Evolutionary conservation across 495 filamentous ascomycete species (phyloP).

Genomic region (Cercophora samala): DNA sequence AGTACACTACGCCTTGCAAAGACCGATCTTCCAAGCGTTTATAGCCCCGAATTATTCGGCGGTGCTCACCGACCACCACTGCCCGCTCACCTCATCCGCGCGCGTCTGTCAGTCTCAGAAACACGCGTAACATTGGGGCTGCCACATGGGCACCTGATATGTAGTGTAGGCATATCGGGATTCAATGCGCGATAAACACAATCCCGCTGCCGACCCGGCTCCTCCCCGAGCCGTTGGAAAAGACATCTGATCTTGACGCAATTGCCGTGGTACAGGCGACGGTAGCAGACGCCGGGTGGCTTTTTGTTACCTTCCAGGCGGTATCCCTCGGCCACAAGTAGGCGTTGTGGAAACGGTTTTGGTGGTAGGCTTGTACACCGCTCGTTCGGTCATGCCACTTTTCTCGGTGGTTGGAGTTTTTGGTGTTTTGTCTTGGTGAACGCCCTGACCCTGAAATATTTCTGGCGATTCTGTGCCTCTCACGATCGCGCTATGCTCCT

Average conservation of each 20-base stretch:
- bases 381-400: not conserved
- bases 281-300: not conserved
- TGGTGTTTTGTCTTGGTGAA: not conserved
- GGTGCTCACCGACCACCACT: not conserved
- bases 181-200: not conserved
- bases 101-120: not conserved
- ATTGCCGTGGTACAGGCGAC: not conserved
- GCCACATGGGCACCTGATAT: not conserved
- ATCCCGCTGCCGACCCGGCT: too few species aligned
- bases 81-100: not conserved
- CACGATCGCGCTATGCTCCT: conserved; percentile 6
- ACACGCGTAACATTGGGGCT: not conserved
- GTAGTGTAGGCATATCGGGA: too few species aligned
- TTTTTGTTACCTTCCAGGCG: not conserved
- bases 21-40: not conserved
- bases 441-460: not conserved
- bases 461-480: not conserved
- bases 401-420: not conserved
- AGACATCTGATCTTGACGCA: not conserved
- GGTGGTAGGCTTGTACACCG: not conserved
- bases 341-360: not conserved
- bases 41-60: not conserved
- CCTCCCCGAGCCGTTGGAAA: not conserved
- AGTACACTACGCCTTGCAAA: not conserved
- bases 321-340: too few species aligned